These are phyloP conservation scores for Pseudotulostoma volvatum DNA, from an alignment of 495 filamentous ascomycete genomes.

Conservation along the genomic window DNA sequence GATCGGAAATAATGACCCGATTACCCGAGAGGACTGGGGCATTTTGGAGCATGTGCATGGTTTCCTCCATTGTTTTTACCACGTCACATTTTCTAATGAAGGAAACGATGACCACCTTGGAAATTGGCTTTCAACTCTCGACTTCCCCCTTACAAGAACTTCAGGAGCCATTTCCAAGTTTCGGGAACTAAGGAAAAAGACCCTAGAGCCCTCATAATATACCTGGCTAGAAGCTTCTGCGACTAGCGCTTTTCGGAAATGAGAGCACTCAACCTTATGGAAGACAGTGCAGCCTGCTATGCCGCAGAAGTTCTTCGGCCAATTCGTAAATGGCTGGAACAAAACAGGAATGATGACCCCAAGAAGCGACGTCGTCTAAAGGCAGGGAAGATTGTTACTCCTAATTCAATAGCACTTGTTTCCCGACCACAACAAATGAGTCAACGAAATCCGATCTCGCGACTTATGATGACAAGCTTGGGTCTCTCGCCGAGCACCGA, in stretches of 20 bases:
- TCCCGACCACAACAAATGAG: neutral
- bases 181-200: neutral
- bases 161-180: neutral
- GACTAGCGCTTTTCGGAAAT: neutral
- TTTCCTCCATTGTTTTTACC: neutral
- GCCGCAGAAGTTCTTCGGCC: neutral
- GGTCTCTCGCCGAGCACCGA: neutral
- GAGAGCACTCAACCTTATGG: neutral
- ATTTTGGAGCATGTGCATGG: neutral
- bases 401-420: neutral
- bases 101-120: neutral
- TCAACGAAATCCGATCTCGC: neutral
- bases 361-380: neutral
- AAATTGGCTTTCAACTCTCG: neutral
- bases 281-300: neutral
- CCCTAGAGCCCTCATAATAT: neutral
- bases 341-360: neutral
- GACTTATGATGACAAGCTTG: neutral
- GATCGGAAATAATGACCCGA: neutral
- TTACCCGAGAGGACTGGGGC: neutral
- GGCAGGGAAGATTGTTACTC: neutral
- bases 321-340: neutral
- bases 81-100: neutral
- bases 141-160: neutral
- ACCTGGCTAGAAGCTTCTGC: neutral